These are phyloP conservation scores for Colletotrichum sp. DNA, from an alignment of 2,329 filamentous ascomycete species.

Conservation along the genomic window DNA sequence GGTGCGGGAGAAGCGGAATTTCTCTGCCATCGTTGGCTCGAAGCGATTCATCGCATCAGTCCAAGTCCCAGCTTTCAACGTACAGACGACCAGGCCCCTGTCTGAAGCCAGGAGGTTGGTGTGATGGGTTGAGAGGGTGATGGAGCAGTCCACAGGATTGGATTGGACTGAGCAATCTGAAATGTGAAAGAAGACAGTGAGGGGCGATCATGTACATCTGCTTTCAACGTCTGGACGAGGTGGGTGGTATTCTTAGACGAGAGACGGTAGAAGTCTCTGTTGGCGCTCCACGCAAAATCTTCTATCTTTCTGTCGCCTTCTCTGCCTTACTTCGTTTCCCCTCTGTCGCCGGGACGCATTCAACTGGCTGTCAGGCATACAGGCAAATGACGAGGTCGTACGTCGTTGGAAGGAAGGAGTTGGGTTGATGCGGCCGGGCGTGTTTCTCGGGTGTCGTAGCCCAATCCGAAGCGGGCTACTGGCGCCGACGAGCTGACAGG, in stretches of 20 bases:
- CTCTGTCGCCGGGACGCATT: background rate
- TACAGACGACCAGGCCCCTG: background rate
- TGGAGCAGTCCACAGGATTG: background rate
- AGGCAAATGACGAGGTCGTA: background rate
- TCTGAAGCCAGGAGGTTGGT: background rate
- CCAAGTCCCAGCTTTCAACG: background rate
- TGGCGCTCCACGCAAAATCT: background rate
- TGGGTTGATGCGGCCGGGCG: background rate
- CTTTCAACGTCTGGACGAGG: background rate
- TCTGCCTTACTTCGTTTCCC: background rate
- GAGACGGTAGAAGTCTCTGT: background rate
- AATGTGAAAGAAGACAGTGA: background rate
- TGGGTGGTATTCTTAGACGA: background rate
- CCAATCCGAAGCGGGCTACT: background rate
- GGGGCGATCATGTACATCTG: background rate
- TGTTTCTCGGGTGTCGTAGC: background rate
- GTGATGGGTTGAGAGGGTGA: background rate
- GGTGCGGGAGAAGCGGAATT: constrained; percentile 9
- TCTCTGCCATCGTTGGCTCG: constrained; percentile 6
- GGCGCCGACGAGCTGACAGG: background rate
- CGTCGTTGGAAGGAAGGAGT: background rate
- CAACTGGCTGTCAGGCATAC: background rate
- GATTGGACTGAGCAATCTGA: background rate
- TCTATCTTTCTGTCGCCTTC: background rate
- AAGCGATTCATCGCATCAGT: background rate